These are phyloP conservation scores for Tetracentron sinense DNA, from an alignment of 164 flowering plant species.

Conservation along the genomic window DNA sequence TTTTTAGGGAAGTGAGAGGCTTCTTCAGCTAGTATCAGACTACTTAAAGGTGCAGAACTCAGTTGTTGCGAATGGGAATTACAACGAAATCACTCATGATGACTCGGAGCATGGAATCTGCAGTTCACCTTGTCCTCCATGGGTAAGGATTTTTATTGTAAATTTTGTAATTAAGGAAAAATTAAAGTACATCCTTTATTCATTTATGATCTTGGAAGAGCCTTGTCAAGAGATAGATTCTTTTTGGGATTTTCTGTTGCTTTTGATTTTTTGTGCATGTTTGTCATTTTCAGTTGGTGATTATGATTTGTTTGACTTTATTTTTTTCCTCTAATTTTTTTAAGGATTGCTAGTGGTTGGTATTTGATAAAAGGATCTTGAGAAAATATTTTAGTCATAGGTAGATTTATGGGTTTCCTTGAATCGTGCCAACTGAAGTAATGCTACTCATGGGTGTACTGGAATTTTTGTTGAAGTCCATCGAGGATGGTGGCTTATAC, in stretches of 20 bases:
- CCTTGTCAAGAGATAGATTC: background rate
- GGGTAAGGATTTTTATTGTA: conserved; percentile 40
- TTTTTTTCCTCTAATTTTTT: too few species aligned
- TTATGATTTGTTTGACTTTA: too few species aligned
- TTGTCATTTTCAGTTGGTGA: background rate
- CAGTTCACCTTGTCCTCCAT: conserved; percentile 21
- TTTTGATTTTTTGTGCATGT: too few species aligned
- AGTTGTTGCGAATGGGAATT: background rate
- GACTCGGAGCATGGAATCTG: conserved; percentile 14
- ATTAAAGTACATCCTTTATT: background rate
- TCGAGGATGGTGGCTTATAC: too few species aligned
- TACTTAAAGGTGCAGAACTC: conserved; percentile 22
- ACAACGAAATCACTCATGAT: conserved; percentile 10
- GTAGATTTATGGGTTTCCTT: too few species aligned
- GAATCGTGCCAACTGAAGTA: too few species aligned
- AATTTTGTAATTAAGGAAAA: background rate
- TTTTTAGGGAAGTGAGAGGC: conserved; percentile 83
- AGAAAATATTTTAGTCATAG: too few species aligned
- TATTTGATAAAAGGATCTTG: too few species aligned
- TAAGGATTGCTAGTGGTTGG: too few species aligned
- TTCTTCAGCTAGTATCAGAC: conserved; percentile 66
- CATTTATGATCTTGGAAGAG: background rate
- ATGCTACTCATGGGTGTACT: too few species aligned
- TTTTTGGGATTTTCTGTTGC: too few species aligned
- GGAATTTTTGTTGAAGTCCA: too few species aligned